A percentile compares a stretch with the other conserved stretches of the same genome.
Evolutionary conservation across 805 yeast species (phyloP).

Genomic region (Schizosaccharomyces japonicus): DNA sequence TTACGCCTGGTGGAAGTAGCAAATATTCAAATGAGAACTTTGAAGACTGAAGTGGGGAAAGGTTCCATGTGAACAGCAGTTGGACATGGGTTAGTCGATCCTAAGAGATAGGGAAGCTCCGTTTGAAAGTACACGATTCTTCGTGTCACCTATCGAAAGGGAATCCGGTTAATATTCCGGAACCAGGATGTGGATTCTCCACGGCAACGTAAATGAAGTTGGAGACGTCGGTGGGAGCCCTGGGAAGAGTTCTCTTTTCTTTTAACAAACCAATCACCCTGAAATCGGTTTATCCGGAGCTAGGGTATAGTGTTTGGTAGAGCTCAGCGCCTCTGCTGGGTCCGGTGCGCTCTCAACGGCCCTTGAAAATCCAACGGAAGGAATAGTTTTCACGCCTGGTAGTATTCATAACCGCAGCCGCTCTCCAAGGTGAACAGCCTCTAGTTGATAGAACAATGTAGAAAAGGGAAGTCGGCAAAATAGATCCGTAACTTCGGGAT

Average conservation of each 20-base stretch:
- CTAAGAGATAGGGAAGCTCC: constrained; percentile 22
- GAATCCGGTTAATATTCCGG: constrained; percentile 24
- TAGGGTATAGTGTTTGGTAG: constrained; percentile 21
- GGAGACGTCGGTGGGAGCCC: constrained; percentile 23
- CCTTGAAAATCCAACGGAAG: constrained; percentile 23
- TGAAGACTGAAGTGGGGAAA: constrained; percentile 23
- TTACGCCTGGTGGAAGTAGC: constrained; percentile 24
- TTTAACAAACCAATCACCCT: constrained; percentile 21
- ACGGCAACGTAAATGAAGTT: constrained; percentile 22
- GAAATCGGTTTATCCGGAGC: constrained; percentile 22
- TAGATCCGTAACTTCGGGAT: constrained; percentile 23
- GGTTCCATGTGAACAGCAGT: constrained; percentile 23
- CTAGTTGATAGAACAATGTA: constrained; percentile 22
- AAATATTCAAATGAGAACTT: constrained; percentile 22
- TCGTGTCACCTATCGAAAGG: constrained; percentile 18
- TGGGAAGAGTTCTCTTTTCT: constrained; percentile 24
- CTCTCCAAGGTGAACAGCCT: constrained; percentile 26
- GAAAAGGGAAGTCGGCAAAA: constrained; percentile 24
- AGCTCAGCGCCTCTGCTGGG: constrained; percentile 19
- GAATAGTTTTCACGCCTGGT: constrained; percentile 22
- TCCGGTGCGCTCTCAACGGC: constrained; percentile 22
- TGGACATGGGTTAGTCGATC: constrained; percentile 24
- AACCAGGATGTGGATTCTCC: constrained; percentile 22
- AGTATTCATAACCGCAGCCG: constrained; percentile 25
- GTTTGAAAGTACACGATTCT: constrained; percentile 19